Percentiles rank a stretch among this genome's conserved stretches.
These are phyloP conservation scores for Cenococcum geophilum DNA, from an alignment of 495 filamentous ascomycete species.

Conservation along the genomic window DNA sequence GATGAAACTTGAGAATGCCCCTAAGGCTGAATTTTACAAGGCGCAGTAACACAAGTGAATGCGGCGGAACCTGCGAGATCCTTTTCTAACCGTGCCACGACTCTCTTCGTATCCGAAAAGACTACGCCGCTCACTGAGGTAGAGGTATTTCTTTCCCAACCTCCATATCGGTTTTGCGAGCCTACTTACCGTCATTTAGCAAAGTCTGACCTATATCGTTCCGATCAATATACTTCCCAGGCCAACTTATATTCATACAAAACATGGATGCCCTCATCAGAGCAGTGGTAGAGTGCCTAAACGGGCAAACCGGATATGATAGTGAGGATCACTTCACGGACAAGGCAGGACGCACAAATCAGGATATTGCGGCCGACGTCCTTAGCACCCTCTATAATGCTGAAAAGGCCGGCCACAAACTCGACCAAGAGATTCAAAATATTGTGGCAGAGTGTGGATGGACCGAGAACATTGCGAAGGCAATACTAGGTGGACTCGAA, in stretches of 20 bases:
- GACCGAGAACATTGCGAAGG: slow-evolving; percentile 39
- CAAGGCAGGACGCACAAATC: not conserved
- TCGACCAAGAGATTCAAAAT: slow-evolving; percentile 7
- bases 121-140: too few relatives aligned
- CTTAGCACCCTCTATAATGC: slow-evolving; percentile 2
- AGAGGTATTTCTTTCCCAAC: too few relatives aligned
- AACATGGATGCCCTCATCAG: not conserved
- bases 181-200: too few relatives aligned
- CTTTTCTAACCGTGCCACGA: too few relatives aligned
- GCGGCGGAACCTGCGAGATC: too few relatives aligned
- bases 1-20: too few relatives aligned
- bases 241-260: not conserved
- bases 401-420: slow-evolving; percentile 11
- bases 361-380: not conserved
- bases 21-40: too few relatives aligned
- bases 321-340: not conserved
- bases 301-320: not conserved
- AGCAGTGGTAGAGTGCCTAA: not conserved
- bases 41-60: too few relatives aligned
- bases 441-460: slow-evolving; percentile 34
- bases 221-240: not conserved
- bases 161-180: too few relatives aligned
- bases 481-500: slow-evolving; percentile 37
- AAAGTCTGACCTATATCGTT: not conserved
- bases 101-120: too few relatives aligned